Evolutionary conservation across 352 stramenopile species (phyloP).

Genomic region (Phytophthora hibernalis): DNA sequence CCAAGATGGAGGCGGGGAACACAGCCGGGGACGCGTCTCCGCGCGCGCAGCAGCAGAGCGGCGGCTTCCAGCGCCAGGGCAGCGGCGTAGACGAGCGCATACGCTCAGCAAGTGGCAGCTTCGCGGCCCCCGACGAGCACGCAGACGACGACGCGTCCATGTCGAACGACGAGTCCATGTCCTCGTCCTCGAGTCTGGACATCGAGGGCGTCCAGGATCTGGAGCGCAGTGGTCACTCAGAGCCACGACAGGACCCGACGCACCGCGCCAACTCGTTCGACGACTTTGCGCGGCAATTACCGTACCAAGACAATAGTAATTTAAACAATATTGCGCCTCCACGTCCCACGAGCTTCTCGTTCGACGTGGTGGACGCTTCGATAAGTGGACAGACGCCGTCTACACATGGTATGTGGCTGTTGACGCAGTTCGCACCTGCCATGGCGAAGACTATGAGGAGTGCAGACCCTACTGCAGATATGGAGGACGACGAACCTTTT

Average conservation of each 20-base stretch:
- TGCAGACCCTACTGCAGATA: slow-evolving; percentile 39
- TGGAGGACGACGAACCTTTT: slow-evolving; percentile 51
- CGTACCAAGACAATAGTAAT: slow-evolving; percentile 25
- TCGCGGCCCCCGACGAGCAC: slow-evolving; percentile 10
- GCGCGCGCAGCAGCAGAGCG: slow-evolving; percentile 5
- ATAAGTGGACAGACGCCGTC: not conserved
- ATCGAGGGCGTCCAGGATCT: slow-evolving; percentile 34
- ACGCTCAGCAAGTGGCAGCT: slow-evolving; percentile 36
- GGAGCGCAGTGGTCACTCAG: slow-evolving; percentile 10
- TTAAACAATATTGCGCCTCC: not conserved
- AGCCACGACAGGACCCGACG: not conserved
- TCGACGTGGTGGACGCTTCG: slow-evolving; percentile 30
- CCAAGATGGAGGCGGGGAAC: slow-evolving; percentile 17
- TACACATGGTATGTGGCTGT: slow-evolving; percentile 46
- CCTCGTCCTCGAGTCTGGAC: slow-evolving; percentile 51
- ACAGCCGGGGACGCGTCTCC: slow-evolving; percentile 18
- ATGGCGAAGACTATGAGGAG: slow-evolving; percentile 56
- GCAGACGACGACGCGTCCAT: slow-evolving; percentile 55
- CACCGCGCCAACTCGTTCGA: slow-evolving; percentile 33
- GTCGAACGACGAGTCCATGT: slow-evolving; percentile 73
- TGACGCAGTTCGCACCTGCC: slow-evolving; percentile 55
- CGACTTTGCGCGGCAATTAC: slow-evolving; percentile 40
- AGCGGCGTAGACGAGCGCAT: slow-evolving; percentile 36
- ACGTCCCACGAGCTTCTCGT: slow-evolving; percentile 31
- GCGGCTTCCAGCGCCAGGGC: slow-evolving; percentile 12